A percentile compares a stretch with the other conserved stretches of the same genome.
Conservation (phyloP, 2,329 filamentous ascomycete genomes). For the Fusarium sp. region DNA sequence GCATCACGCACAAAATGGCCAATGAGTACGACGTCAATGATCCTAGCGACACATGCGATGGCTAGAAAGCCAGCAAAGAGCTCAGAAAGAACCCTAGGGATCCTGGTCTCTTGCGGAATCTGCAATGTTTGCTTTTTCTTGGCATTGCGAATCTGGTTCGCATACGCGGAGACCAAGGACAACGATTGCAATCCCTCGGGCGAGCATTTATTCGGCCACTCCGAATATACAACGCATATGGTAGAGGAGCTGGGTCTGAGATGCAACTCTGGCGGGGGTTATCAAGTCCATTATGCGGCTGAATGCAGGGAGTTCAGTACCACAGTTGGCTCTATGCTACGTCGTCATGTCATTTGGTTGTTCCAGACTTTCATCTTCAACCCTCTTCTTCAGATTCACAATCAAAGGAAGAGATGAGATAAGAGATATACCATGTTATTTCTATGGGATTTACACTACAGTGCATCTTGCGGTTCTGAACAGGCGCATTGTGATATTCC, state of each 20-base stretch:
- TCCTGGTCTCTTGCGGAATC: background rate
- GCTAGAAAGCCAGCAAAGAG: background rate
- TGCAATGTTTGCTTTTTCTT: conserved; percentile 2
- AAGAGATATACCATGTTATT: no score
- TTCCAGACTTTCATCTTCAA: background rate
- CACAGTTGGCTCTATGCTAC: background rate
- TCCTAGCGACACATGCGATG: background rate
- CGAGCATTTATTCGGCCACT: background rate
- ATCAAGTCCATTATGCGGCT: background rate
- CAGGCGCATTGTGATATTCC: background rate
- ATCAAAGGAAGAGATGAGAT: background rate
- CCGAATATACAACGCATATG: background rate
- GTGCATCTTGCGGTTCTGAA: background rate
- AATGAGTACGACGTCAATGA: background rate
- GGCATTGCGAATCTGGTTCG: background rate
- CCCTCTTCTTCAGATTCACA: background rate
- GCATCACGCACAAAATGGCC: background rate
- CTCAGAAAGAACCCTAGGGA: background rate
- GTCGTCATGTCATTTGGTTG: background rate
- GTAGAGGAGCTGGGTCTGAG: background rate
- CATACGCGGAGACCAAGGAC: background rate
- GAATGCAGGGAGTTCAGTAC: background rate
- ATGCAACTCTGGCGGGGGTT: conserved; percentile 3
- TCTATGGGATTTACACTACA: background rate
- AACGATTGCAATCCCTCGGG: background rate